phyloP scores from a whole-genome alignment of 805 yeast species.

The Candida wancherniae region DNA sequence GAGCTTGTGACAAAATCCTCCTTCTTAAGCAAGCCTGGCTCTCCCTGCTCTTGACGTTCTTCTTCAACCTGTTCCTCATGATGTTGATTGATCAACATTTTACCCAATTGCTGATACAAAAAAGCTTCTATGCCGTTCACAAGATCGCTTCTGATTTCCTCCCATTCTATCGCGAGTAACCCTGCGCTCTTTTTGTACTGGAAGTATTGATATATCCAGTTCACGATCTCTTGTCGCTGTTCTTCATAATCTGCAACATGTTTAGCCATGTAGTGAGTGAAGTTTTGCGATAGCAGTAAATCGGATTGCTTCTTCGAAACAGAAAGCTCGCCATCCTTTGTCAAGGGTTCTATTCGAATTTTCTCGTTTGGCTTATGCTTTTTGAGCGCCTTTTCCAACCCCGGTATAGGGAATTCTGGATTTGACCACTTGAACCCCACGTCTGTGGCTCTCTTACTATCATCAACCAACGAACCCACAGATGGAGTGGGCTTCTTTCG shows the following conservation, averaged over 20 bases:
- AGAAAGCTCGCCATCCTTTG: conserved; percentile 17
- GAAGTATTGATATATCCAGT: conserved; percentile 32
- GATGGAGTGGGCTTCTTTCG: conserved; percentile 16
- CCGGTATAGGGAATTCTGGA: conserved; percentile 23
- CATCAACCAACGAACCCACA: conserved; percentile 14
- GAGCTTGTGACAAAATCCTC: conserved; percentile 8
- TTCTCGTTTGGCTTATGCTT: conserved; percentile 2
- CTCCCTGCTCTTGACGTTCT: conserved; percentile 12
- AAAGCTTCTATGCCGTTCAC: conserved; percentile 33
- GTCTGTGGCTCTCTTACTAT: conserved; percentile 5
- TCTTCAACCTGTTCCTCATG: conserved; percentile 12
- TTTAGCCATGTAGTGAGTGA: conserved; percentile 27
- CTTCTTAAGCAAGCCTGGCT: conserved; percentile 8
- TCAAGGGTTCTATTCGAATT: conserved; percentile 9
- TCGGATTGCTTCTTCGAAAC: conserved; percentile 18
- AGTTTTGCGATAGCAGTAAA: conserved; percentile 21
- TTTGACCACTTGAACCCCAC: conserved; percentile 8
- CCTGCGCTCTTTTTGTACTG: conserved; percentile 32
- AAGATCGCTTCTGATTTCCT: conserved; percentile 36
- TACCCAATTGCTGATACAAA: conserved; percentile 32
- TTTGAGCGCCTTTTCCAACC: conserved; percentile 9
- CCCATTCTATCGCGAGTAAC: conserved; percentile 40
- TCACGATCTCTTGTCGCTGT: conserved; percentile 23
- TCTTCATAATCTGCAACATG: conserved; percentile 24
- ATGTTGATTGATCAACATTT: conserved; percentile 9